These are phyloP conservation scores for Carpinus fangiana DNA, from an alignment of 306 rosid genomes.

Conservation along the genomic window DNA sequence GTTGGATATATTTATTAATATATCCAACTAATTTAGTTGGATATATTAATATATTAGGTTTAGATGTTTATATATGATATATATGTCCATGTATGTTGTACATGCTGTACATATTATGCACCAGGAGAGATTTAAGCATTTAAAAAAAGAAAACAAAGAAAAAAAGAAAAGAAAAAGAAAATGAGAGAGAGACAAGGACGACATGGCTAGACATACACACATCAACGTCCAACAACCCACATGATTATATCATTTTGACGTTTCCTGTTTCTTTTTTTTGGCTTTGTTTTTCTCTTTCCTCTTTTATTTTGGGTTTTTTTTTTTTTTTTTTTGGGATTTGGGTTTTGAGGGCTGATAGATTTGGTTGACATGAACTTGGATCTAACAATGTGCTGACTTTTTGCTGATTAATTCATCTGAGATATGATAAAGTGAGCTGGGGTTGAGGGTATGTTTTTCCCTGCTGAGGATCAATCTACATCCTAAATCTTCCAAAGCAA, in stretches of 20 bases:
- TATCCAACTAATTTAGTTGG: constrained; percentile 1
- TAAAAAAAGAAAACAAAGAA: neutral
- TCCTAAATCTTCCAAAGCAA: no score
- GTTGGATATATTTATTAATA: neutral
- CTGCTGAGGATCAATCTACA: no score
- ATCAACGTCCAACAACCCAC: neutral
- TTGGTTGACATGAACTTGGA: neutral
- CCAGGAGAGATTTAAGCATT: neutral
- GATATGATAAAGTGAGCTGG: neutral
- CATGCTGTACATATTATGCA: neutral
- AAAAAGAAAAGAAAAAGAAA: neutral
- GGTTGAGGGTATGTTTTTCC: no score
- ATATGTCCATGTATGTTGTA: neutral
- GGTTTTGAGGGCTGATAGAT: neutral
- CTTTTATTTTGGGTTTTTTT: neutral
- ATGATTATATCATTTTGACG: neutral
- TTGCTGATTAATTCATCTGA: neutral
- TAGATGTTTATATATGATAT: no score
- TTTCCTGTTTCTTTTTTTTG: no score
- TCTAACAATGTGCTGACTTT: neutral
- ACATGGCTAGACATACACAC: neutral
- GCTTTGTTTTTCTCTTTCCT: neutral
- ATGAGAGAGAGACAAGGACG: neutral
- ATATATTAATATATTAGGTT: no score
- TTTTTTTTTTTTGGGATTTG: neutral